Percentiles rank a stretch among this genome's conserved stretches.
Evolutionary conservation across 2,329 filamentous ascomycete genomes (phyloP).

Genomic region (Fusarium gaditjirri): DNA sequence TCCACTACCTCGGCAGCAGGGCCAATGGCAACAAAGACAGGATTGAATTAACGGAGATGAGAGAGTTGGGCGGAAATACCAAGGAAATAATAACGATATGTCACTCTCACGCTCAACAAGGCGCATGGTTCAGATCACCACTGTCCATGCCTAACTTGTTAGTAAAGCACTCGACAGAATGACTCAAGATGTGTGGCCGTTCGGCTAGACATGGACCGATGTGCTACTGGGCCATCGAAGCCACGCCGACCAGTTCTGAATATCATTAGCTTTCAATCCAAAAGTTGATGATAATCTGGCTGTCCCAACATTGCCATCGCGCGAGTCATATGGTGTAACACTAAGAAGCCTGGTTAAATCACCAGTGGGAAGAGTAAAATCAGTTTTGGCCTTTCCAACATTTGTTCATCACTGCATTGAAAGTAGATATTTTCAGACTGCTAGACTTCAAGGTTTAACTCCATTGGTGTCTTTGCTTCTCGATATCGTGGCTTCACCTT

Average conservation of each 20-base stretch:
- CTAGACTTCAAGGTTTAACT: slow-evolving; percentile 3
- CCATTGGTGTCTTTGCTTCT: not conserved
- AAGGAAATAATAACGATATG: slow-evolving; percentile 22
- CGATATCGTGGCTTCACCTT: not conserved
- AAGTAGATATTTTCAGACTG: not conserved
- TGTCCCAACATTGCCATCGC: not conserved
- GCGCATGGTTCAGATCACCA: not conserved
- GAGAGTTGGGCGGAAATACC: slow-evolving; percentile 20
- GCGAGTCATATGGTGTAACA: slow-evolving; percentile 8
- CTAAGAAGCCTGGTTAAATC: slow-evolving; percentile 7
- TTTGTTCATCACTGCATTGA: not conserved
- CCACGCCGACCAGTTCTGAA: not conserved
- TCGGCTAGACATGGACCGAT: not conserved
- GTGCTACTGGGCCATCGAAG: not conserved
- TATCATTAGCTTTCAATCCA: not conserved
- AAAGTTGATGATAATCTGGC: not conserved
- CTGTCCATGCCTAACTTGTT: not conserved
- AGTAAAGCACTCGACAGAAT: not conserved
- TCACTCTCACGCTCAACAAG: slow-evolving; percentile 1
- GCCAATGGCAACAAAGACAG: slow-evolving; percentile 2
- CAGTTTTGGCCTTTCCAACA: not conserved
- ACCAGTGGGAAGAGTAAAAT: not conserved
- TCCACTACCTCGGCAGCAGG: slow-evolving; percentile 9
- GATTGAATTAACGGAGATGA: slow-evolving; percentile 8
- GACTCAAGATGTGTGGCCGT: slow-evolving; percentile 5